Conservation (phyloP, 2,329 filamentous ascomycete species). For the Coleophoma cylindrospora region DNA sequence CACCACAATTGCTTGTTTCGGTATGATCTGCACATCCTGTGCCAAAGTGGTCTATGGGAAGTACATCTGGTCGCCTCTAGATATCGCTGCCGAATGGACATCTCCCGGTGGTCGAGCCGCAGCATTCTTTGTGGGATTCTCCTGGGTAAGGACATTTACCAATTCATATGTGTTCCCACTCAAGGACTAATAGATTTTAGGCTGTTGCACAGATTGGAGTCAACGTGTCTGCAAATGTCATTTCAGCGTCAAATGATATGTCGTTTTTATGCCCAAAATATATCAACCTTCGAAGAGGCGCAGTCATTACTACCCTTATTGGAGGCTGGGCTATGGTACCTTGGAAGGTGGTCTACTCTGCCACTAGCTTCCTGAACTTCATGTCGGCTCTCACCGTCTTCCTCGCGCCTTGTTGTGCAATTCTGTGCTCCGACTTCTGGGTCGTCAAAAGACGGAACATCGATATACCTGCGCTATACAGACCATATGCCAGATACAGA, state of each 20-base stretch:
- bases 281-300: conserved; percentile 41
- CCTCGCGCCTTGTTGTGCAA: conserved; percentile 45
- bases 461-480: conserved; percentile 23
- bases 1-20: conserved; percentile 13
- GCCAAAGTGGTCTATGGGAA: conserved; percentile 16
- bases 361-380: conserved; percentile 19
- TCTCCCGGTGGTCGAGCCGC: conserved; percentile 15
- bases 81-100: conserved; percentile 12
- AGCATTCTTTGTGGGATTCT: conserved; percentile 17
- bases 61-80: conserved; percentile 18
- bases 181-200: too few species aligned
- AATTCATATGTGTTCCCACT: too few species aligned
- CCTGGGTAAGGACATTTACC: conserved; percentile 4
- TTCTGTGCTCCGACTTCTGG: conserved; percentile 52
- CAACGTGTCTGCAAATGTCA: conserved; percentile 34
- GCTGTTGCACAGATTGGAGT: conserved; percentile 23
- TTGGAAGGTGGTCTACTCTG: conserved; percentile 35
- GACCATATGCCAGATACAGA: conserved; percentile 14
- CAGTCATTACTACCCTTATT: conserved; percentile 34
- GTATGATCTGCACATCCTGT: conserved; percentile 14
- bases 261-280: conserved; percentile 42
- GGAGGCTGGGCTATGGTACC: conserved; percentile 37
- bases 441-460: conserved; percentile 31
- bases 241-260: conserved; percentile 26
- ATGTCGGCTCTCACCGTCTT: conserved; percentile 26